Percentiles rank a stretch among this genome's conserved stretches.
Evolutionary conservation across 331 rosid genomes (phyloP).

Genomic region (Pyracantha coccinea): DNA sequence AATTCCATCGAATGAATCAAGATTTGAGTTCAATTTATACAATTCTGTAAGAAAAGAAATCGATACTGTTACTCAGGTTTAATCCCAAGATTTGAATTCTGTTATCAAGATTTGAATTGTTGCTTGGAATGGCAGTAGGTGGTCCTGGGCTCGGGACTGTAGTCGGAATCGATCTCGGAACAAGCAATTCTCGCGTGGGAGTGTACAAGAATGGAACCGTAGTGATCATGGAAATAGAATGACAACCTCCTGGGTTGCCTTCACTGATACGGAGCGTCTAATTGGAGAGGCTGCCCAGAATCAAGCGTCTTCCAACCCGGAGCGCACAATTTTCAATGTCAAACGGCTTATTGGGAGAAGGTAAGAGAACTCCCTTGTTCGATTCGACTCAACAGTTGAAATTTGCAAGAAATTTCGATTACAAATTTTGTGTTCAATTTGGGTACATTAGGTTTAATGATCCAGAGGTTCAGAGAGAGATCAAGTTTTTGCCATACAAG

Average conservation of each 20-base stretch:
- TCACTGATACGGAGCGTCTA: conserved; percentile 49
- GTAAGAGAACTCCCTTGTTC: conserved; percentile 7
- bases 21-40: too few species aligned
- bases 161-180: conserved; percentile 56
- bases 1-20: too few species aligned
- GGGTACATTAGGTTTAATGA: conserved; percentile 30
- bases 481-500: conserved; percentile 44
- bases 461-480: conserved; percentile 49
- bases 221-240: conserved; percentile 56
- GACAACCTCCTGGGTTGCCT: conserved; percentile 59
- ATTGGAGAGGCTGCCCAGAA: conserved; percentile 60
- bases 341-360: conserved; percentile 57
- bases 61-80: too few species aligned
- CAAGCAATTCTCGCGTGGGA: conserved; percentile 46
- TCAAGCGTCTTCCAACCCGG: conserved; percentile 46
- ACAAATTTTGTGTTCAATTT: not conserved
- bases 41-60: too few species aligned
- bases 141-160: conserved; percentile 33
- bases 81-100: too few species aligned
- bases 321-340: conserved; percentile 42
- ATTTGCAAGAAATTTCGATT: too few species aligned
- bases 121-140: conserved; percentile 26
- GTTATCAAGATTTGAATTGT: too few species aligned
- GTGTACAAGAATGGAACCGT: conserved; percentile 41
- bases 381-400: not conserved